Conservation (phyloP, 441 rosid genomes). For the Arabidopsis hybrid region DNA sequence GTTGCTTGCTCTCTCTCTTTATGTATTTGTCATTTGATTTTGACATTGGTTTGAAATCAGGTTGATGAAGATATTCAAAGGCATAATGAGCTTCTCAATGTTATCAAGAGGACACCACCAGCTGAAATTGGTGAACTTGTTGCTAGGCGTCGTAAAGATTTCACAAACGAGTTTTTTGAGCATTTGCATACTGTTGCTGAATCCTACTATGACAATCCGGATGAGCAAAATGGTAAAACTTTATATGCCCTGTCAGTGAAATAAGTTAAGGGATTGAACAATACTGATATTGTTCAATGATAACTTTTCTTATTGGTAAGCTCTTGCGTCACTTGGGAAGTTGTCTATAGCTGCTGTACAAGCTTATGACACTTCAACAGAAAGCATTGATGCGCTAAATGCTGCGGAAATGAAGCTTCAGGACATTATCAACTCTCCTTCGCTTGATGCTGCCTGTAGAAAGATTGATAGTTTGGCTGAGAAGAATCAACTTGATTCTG, state of each 20-base stretch:
- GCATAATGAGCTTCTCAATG: constrained; percentile 80
- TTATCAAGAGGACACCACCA: constrained; percentile 61
- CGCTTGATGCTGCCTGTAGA: constrained; percentile 80
- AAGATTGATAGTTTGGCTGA: constrained; percentile 86
- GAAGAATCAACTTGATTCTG: constrained; percentile 88
- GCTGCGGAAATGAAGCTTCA: constrained; percentile 83
- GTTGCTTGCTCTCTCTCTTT: neutral
- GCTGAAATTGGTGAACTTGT: constrained; percentile 71
- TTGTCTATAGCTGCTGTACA: constrained; percentile 77
- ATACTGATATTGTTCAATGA: constrained; percentile 24
- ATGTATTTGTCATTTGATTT: neutral
- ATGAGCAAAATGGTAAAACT: constrained; percentile 73
- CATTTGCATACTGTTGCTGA: constrained; percentile 79
- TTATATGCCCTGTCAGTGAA: neutral
- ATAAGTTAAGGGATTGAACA: neutral
- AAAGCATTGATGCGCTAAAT: constrained; percentile 63
- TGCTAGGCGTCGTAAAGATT: constrained; percentile 78
- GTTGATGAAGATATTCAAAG: constrained; percentile 86
- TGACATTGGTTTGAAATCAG: constrained; percentile 45
- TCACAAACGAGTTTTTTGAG: constrained; percentile 83
- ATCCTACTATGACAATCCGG: constrained; percentile 67
- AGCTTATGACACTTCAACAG: constrained; percentile 71
- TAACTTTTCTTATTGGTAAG: constrained; percentile 46
- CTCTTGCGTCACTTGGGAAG: constrained; percentile 73
- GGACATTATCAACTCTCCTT: constrained; percentile 83